Conservation (phyloP, 805 yeast species). For the Saccharomyces mikatae region DNA sequence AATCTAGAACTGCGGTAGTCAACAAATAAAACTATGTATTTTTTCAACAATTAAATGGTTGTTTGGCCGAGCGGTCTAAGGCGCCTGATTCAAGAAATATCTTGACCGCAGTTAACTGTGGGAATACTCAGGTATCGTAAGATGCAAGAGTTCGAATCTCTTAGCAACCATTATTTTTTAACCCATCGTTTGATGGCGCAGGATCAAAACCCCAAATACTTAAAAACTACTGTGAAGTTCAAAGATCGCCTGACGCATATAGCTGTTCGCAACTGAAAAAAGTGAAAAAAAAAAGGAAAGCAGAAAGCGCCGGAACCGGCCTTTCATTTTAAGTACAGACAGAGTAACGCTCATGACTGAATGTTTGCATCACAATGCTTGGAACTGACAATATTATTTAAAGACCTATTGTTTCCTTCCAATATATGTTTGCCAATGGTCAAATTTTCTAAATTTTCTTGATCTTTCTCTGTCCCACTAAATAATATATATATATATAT, state of each 20-base stretch:
- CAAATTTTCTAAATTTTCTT: background rate
- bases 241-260: background rate
- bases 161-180: slow-evolving; percentile 11
- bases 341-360: background rate
- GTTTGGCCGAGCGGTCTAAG: slow-evolving; percentile 17
- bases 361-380: background rate
- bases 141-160: slow-evolving; percentile 16
- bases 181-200: background rate
- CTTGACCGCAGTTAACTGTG: slow-evolving; percentile 3
- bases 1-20: no score
- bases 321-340: background rate
- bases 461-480: background rate
- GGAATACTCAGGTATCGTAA: slow-evolving; percentile 13
- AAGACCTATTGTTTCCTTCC: background rate
- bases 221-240: no score
- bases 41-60: slow-evolving; percentile 4
- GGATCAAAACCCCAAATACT: background rate
- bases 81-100: slow-evolving; percentile 12
- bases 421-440: background rate
- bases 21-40: no score
- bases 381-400: background rate
- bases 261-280: background rate
- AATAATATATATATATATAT: background rate
- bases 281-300: background rate
- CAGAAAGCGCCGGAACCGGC: background rate